Conservation (phyloP, 306 rosid species). For the Dicorynia guianensis region DNA sequence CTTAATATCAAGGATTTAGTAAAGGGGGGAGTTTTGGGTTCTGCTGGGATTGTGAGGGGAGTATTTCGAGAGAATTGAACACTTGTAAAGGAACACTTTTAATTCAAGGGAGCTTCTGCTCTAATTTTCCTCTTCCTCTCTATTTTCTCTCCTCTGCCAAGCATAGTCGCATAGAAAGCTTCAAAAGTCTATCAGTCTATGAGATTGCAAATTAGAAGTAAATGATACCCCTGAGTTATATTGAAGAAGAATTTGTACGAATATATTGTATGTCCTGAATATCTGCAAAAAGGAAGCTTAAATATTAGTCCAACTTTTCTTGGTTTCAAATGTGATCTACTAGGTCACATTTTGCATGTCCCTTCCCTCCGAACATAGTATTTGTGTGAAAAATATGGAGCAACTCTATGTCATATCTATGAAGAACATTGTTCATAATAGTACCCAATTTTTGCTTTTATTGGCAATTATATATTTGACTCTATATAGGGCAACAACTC, state of each 20-base stretch:
- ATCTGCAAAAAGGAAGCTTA: neutral
- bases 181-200: neutral
- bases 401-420: neutral
- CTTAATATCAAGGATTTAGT: neutral
- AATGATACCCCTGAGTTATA: neutral
- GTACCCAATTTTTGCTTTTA: neutral
- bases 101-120: neutral
- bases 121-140: neutral
- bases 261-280: neutral
- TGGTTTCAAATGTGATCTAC: neutral
- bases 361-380: neutral
- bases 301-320: neutral
- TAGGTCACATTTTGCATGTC: neutral
- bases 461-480: neutral
- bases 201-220: neutral
- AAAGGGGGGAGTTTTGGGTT: neutral
- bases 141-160: neutral
- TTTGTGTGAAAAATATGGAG: neutral
- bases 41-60: neutral
- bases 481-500: constrained; percentile 76
- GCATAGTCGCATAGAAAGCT: neutral
- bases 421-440: neutral
- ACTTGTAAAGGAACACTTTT: neutral
- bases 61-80: neutral
- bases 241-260: neutral